Evolutionary conservation across 805 yeast species (phyloP), one percentile per base, ranked within the genome.

Genomic region (Starmerella geochares): DNA sequence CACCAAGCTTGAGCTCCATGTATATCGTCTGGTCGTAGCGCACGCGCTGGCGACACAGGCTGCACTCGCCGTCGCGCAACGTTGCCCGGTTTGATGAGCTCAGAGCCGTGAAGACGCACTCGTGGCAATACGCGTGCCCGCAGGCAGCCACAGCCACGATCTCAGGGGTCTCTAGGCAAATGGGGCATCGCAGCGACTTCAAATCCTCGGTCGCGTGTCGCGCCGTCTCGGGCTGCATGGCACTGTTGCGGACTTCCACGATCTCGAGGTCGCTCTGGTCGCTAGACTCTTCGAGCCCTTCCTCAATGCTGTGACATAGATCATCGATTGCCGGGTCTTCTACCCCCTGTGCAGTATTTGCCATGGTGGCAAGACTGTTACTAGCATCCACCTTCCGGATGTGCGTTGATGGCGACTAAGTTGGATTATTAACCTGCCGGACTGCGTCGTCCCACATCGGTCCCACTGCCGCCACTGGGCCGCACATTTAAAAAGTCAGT

Each of bases 101-200:
- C 32, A 56, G 51, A 10, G 59, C 53, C 21, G 54, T 39, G 33
- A 49, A 54, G 7, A 56, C 49, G 31, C 59, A 56, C 25, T 56
- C 59, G 44, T 50, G 54, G 52, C 59, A 56, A 48, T 54, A 56
- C 10, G 44, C 25, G 38, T 56, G 59, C 20, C 59, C 59, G 36
- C 59, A 56, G 27, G 44, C 44, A 9, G 52, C 59, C 13, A 56
- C 59, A 9, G 59, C 59, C 14, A 56, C 49, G 16, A 52, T 43
- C 13, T 55, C 56, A 9, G 59, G 59, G n/a, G 46, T 46, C 25
- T 56, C 59, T 11, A 56, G 32, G 31, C 59, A 56, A 27, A 56
- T 46, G 6, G 56, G 57, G 36, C 59, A 56, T 14, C 42, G 32
- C 41, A 50, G n/a, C 11, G 31, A 20, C 32, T 43, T 40, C 31